Evolutionary conservation across 2,329 filamentous ascomycete genomes (phyloP).

Genomic region (Fusarium torreyae): DNA sequence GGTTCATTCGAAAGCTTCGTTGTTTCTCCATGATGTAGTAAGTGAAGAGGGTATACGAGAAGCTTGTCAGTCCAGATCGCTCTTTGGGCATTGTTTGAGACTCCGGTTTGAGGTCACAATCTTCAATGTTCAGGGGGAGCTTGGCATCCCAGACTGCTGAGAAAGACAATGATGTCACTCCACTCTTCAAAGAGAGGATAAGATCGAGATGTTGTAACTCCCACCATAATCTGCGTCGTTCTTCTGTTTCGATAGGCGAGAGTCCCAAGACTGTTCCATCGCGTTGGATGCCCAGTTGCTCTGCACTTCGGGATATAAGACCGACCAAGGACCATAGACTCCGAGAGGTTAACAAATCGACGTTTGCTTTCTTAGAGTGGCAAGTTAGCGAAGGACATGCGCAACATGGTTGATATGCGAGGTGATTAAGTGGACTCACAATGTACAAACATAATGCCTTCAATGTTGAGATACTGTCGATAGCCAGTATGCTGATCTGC

Average conservation of each 20-base stretch:
- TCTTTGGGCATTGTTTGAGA: not conserved
- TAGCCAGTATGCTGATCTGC: not conserved
- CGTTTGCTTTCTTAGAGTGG: conserved; percentile 5
- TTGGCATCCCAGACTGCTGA: conserved; percentile 20
- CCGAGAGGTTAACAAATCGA: not conserved
- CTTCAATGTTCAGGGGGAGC: conserved; percentile 31
- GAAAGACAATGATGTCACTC: conserved; percentile 18
- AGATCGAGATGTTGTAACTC: conserved; percentile 28
- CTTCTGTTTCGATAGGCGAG: conserved; percentile 17
- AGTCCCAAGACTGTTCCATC: conserved; percentile 24
- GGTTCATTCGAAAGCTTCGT: not conserved
- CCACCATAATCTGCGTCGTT: conserved; percentile 31
- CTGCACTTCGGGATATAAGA: conserved; percentile 12
- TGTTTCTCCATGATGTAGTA: conserved; percentile 18
- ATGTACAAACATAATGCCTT: conserved; percentile 25
- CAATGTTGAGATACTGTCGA: conserved; percentile 9
- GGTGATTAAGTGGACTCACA: not conserved
- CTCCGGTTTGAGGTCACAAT: conserved; percentile 10
- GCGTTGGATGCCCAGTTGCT: conserved; percentile 29
- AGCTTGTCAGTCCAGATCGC: not conserved
- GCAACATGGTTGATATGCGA: rapidly evolving
- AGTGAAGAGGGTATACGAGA: conserved; percentile 5
- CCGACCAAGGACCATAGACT: conserved; percentile 26
- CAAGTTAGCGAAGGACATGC: not conserved
- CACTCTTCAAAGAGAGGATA: not conserved